Evolutionary conservation across 805 yeast species (phyloP).

Genomic region (Kuraishia borneana): DNA sequence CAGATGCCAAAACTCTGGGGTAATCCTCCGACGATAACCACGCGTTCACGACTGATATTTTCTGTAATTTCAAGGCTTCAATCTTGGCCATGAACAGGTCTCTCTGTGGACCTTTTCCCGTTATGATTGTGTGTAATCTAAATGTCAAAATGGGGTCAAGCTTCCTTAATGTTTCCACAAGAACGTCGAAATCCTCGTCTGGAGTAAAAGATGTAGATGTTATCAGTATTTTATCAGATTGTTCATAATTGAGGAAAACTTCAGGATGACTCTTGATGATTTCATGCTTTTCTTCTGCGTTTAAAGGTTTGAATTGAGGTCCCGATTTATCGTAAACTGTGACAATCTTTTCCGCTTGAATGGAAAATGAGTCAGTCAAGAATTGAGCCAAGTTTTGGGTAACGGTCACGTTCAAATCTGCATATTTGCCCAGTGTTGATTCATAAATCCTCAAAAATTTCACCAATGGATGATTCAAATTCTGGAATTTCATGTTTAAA

Average conservation of each 20-base stretch:
- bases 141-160: conserved; percentile 33
- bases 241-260: conserved; percentile 15
- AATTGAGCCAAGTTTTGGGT: conserved; percentile 61
- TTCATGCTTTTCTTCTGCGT: conserved; percentile 12
- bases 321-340: conserved; percentile 87
- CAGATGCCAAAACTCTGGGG: conserved; percentile 60
- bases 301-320: conserved; percentile 45
- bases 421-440: conserved; percentile 42
- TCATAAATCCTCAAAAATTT: conserved; percentile 54
- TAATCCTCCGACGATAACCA: conserved; percentile 80
- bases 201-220: conserved; percentile 93
- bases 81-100: conserved; percentile 38
- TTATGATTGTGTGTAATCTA: conserved; percentile 57
- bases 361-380: conserved; percentile 42
- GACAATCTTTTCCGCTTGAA: conserved; percentile 34
- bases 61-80: conserved; percentile 24
- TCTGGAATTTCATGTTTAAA: conserved; percentile 50
- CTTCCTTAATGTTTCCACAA: conserved; percentile 54
- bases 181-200: conserved; percentile 75
- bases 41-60: conserved; percentile 46
- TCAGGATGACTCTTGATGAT: conserved; percentile 23
- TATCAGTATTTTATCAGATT: conserved; percentile 51
- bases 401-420: conserved; percentile 71
- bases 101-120: conserved; percentile 91
- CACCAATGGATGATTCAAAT: conserved; percentile 51